A percentile compares a stretch with the other conserved stretches of the same genome.
phyloP scores from a whole-genome alignment of 2,329 filamentous ascomycete species.

The Penicillium sp. region DNA sequence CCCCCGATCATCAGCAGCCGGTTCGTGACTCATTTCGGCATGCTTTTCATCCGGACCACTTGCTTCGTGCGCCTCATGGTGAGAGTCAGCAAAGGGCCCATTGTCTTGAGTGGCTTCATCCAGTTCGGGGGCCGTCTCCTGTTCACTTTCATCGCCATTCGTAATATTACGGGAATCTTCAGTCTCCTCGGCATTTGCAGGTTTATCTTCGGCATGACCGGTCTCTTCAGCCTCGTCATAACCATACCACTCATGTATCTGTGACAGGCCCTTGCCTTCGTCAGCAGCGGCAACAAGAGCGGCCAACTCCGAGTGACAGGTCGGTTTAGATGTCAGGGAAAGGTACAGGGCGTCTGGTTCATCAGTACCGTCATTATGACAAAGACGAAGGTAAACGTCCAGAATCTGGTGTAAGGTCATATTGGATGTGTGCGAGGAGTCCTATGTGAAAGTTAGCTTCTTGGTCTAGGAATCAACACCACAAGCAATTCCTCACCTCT shows the following conservation, averaged over 20 bases:
- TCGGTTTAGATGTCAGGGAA: conserved; percentile 53
- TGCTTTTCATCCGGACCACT: not conserved
- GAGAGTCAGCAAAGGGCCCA: not conserved
- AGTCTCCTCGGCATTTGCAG: conserved; percentile 12
- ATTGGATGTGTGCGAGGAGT: conserved; percentile 48
- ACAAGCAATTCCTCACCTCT: conserved; percentile 50
- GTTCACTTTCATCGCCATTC: conserved; percentile 14
- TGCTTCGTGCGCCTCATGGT: not conserved
- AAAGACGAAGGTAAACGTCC: conserved; percentile 58
- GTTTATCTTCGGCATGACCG: conserved; percentile 25
- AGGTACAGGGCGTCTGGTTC: conserved; percentile 58
- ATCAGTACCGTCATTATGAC: conserved; percentile 57
- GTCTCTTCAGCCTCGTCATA: conserved; percentile 54
- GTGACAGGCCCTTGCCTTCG: conserved; percentile 57
- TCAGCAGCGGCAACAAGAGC: conserved; percentile 53
- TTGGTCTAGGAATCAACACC: conserved; percentile 2
- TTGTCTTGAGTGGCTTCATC: conserved; percentile 1
- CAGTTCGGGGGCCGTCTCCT: conserved; percentile 2
- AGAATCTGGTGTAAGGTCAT: conserved; percentile 58
- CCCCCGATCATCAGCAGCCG: not conserved
- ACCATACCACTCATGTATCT: conserved; percentile 45
- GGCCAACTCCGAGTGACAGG: conserved; percentile 53
- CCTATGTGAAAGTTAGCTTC: conserved; percentile 41
- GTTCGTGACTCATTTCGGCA: not conserved
- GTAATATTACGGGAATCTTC: conserved; percentile 11